phyloP scores from a whole-genome alignment of 2,329 filamentous ascomycete species.

The Aspergillus sp. region DNA sequence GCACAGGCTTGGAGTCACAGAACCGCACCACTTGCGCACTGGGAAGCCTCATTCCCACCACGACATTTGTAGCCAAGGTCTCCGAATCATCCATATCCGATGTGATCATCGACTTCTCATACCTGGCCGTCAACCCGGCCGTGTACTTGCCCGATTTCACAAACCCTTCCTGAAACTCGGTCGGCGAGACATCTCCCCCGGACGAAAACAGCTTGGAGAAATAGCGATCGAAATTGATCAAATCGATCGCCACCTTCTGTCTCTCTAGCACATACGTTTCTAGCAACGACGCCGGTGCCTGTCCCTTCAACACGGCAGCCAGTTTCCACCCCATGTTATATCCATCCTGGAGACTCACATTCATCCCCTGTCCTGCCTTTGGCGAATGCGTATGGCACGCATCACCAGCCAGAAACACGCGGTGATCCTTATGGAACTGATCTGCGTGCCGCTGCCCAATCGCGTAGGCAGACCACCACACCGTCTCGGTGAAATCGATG shows the following conservation, averaged over 20 bases:
- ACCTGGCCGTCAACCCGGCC: conserved; percentile 58
- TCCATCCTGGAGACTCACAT: conserved; percentile 56
- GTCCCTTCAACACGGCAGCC: conserved; percentile 48
- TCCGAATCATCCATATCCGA: conserved; percentile 32
- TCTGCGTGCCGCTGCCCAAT: conserved; percentile 71
- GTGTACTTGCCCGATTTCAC: conserved; percentile 59
- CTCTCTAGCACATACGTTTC: conserved; percentile 57
- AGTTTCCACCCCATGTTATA: conserved; percentile 65
- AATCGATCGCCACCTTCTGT: conserved; percentile 53
- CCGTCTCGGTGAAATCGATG: conserved; percentile 55
- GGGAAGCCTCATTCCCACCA: conserved; percentile 51
- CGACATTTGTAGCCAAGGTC: conserved; percentile 37
- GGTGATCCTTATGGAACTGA: conserved; percentile 63
- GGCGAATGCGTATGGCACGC: conserved; percentile 69
- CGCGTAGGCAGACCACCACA: conserved; percentile 71
- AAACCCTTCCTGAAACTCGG: conserved; percentile 58
- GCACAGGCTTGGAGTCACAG: conserved; percentile 59
- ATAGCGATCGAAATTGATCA: conserved; percentile 61
- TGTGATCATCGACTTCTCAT: conserved; percentile 53
- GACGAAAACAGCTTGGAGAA: conserved; percentile 56
- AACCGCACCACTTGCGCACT: conserved; percentile 60
- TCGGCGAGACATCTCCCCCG: conserved; percentile 42
- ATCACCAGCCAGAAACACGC: conserved; percentile 69
- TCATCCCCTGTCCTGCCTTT: conserved; percentile 66
- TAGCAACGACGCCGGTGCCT: conserved; percentile 45